These are phyloP conservation scores for Xerocomellus chrysenteron DNA, from an alignment of 768 basidiomycete genomes.

Conservation along the genomic window DNA sequence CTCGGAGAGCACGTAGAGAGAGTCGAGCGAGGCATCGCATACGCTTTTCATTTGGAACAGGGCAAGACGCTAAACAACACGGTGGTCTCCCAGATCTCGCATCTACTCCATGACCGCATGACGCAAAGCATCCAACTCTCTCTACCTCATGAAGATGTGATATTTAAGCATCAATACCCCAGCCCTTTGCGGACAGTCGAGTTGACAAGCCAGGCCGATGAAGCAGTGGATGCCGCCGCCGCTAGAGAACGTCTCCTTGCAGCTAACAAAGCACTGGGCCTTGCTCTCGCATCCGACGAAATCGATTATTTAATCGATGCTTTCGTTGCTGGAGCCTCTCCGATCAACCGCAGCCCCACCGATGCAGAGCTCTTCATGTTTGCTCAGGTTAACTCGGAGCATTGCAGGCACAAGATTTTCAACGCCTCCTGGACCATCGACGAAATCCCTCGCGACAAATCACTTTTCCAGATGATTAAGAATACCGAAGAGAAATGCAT, in stretches of 20 bases:
- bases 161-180: slow-evolving; percentile 64
- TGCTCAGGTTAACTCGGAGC: slow-evolving; percentile 99
- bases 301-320: slow-evolving; percentile 90
- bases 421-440: slow-evolving; percentile 97
- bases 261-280: slow-evolving; percentile 84
- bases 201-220: slow-evolving; percentile 38
- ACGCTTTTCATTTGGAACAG: slow-evolving; percentile 53
- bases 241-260: slow-evolving; percentile 64
- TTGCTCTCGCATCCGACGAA: slow-evolving; percentile 87
- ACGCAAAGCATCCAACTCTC: slow-evolving; percentile 72
- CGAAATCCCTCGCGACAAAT: slow-evolving; percentile 56
- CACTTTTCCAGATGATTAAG: slow-evolving; percentile 95
- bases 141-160: slow-evolving; percentile 52
- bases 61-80: slow-evolving; percentile 41
- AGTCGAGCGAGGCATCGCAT: slow-evolving; percentile 81
- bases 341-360: slow-evolving; percentile 82
- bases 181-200: slow-evolving; percentile 71
- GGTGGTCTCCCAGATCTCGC: slow-evolving; percentile 55
- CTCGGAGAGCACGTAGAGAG: slow-evolving; percentile 71
- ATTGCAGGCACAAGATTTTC: slow-evolving; percentile 99
- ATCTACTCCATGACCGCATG: slow-evolving; percentile 93
- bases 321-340: slow-evolving; percentile 67
- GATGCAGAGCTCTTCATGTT: slow-evolving; percentile 99
- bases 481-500: slow-evolving; percentile 84
- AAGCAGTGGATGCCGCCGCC: slow-evolving; percentile 28